These are phyloP conservation scores for Cylindrotheca closterium DNA, from an alignment of 108 stramenopile genomes.

Conservation along the genomic window DNA sequence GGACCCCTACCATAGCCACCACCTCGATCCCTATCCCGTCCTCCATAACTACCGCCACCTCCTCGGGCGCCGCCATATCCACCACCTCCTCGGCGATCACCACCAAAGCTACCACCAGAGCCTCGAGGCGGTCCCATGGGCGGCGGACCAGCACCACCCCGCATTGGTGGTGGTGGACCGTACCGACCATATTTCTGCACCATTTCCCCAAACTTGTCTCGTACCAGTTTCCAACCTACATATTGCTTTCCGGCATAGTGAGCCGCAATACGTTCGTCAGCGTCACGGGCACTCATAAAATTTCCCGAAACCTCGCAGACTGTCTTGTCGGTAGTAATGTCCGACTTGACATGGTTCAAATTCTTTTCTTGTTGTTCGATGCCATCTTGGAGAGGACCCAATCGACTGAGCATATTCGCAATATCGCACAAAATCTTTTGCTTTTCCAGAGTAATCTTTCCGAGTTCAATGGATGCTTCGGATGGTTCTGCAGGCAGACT, in stretches of 20 bases:
- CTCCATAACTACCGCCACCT: constrained; percentile 20
- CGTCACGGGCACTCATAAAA: constrained; percentile 87
- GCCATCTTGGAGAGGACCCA: constrained; percentile 62
- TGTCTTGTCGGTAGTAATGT: constrained; percentile 83
- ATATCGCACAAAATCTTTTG: constrained; percentile 48
- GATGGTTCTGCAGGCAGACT: neutral
- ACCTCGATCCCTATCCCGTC: constrained; percentile 17
- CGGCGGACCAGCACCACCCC: constrained; percentile 12
- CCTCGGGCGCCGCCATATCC: constrained; percentile 12
- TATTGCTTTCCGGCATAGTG: constrained; percentile 94
- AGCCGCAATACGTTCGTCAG: constrained; percentile 90
- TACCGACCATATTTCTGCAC: constrained; percentile 58
- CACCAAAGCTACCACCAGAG: constrained; percentile 24
- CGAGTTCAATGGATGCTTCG: constrained; percentile 32
- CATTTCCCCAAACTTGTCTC: constrained; percentile 84
- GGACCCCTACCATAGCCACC: constrained; percentile 33
- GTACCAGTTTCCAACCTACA: constrained; percentile 90
- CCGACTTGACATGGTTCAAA: constrained; percentile 73
- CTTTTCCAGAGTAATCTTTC: constrained; percentile 49
- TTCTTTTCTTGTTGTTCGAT: constrained; percentile 60
- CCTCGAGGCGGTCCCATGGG: constrained; percentile 8
- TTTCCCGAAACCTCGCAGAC: constrained; percentile 91
- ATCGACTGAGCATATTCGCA: constrained; percentile 44
- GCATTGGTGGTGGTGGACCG: constrained; percentile 45
- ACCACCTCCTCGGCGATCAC: constrained; percentile 32